These are phyloP conservation scores for Elsinoe perseae DNA, from an alignment of 2,329 filamentous ascomycete genomes.

Conservation along the genomic window DNA sequence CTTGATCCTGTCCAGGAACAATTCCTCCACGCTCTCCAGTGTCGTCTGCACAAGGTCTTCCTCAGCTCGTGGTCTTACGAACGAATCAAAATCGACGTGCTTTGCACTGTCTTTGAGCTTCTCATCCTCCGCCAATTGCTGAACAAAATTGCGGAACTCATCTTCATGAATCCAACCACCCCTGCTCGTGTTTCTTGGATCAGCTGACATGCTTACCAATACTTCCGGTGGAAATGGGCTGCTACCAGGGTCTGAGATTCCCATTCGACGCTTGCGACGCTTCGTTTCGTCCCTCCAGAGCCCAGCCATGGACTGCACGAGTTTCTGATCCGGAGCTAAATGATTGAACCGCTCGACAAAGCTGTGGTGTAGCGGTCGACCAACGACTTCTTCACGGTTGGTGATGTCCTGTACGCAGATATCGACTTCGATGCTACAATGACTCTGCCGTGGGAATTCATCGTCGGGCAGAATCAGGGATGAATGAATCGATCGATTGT, in stretches of 20 bases:
- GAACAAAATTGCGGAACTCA: slow-evolving; percentile 63
- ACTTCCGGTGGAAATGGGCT: slow-evolving; percentile 76
- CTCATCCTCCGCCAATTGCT: slow-evolving; percentile 58
- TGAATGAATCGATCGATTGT: slow-evolving; percentile 60
- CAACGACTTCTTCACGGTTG: slow-evolving; percentile 68
- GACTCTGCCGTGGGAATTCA: slow-evolving; percentile 66
- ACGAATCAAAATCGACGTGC: slow-evolving; percentile 55
- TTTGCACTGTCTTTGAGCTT: slow-evolving; percentile 38
- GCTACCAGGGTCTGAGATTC: slow-evolving; percentile 54
- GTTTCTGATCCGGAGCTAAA: slow-evolving; percentile 60
- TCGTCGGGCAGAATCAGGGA: slow-evolving; percentile 54
- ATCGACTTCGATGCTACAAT: slow-evolving; percentile 85
- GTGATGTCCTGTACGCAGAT: slow-evolving; percentile 80
- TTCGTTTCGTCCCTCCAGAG: slow-evolving; percentile 86
- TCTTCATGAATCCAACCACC: slow-evolving; percentile 90
- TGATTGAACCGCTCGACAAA: slow-evolving; percentile 68
- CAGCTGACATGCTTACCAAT: slow-evolving; percentile 81
- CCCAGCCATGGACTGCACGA: slow-evolving; percentile 89
- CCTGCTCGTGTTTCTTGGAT: slow-evolving; percentile 61
- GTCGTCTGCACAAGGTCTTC: slow-evolving; percentile 59
- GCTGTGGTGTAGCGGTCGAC: slow-evolving; percentile 76
- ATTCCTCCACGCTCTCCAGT: slow-evolving; percentile 76
- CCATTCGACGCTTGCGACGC: slow-evolving; percentile 65
- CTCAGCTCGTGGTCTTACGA: slow-evolving; percentile 44
- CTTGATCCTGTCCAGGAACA: slow-evolving; percentile 62